Conservation (phyloP, 2,329 filamentous ascomycete species). For the Fusarium annulatum region DNA sequence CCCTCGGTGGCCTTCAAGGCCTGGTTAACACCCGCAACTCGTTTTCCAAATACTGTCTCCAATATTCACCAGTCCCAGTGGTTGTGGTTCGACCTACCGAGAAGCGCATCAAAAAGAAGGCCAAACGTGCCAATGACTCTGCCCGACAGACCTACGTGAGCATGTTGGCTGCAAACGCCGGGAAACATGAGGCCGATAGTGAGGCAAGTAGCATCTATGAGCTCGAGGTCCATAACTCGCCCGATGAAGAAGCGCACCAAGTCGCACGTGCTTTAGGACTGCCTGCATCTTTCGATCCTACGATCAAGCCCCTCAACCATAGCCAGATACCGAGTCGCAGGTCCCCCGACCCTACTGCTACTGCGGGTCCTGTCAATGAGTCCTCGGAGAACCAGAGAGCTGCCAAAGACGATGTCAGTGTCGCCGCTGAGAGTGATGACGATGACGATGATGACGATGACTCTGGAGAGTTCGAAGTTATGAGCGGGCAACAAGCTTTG, state of each 20-base stretch:
- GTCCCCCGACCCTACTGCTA: conserved; percentile 31
- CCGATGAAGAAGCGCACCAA: conserved; percentile 72
- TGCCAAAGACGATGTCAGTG: conserved; percentile 48
- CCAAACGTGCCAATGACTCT: conserved; percentile 83
- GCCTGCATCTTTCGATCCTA: conserved; percentile 71
- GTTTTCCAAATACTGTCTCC: conserved; percentile 93
- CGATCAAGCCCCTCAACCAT: conserved; percentile 66
- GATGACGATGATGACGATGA: conserved; percentile 55
- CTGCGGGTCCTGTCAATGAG: conserved; percentile 20
- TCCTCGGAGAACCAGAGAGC: conserved; percentile 32
- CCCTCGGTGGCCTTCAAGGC: conserved; percentile 86
- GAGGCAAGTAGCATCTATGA: conserved; percentile 64
- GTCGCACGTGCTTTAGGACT: conserved; percentile 72
- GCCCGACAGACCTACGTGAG: conserved; percentile 79
- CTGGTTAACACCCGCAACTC: conserved; percentile 82
- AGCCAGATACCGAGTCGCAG: conserved; percentile 23
- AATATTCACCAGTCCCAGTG: conserved; percentile 92
- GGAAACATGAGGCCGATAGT: conserved; percentile 68
- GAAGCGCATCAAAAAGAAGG: conserved; percentile 90
- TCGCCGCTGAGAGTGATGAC: conserved; percentile 49
- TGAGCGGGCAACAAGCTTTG: conserved; percentile 56
- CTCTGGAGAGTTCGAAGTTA: conserved; percentile 59
- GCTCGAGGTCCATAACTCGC: conserved; percentile 64
- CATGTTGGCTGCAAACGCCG: conserved; percentile 74
- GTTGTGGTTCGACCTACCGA: conserved; percentile 90